Evolutionary conservation across 805 yeast species (phyloP).

Genomic region (Zygotorulaspora sp.): DNA sequence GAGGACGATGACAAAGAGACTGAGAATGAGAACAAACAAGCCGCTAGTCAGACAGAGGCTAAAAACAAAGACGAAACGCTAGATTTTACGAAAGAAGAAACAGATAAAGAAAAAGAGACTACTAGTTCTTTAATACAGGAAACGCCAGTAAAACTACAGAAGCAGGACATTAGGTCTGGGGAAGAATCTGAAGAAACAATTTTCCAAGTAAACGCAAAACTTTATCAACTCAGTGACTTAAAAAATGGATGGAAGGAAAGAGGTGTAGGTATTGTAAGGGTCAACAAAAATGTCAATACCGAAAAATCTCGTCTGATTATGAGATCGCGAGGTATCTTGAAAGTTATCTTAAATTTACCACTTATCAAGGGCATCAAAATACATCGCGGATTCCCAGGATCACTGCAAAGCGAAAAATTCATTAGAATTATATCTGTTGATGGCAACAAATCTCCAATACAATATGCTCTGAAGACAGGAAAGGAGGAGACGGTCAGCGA

Average conservation of each 20-base stretch:
- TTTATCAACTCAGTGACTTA: slow-evolving; percentile 67
- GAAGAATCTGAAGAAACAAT: slow-evolving; percentile 79
- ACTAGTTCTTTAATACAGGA: slow-evolving; percentile 37
- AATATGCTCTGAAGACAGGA: slow-evolving; percentile 74
- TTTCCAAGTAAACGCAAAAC: slow-evolving; percentile 67
- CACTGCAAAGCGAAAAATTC: slow-evolving; percentile 78
- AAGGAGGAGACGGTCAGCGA: slow-evolving; percentile 56
- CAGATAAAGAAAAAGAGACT: slow-evolving; percentile 26
- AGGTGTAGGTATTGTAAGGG: slow-evolving; percentile 84
- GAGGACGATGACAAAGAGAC: slow-evolving; percentile 8
- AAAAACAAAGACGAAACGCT: slow-evolving; percentile 10
- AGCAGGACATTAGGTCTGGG: slow-evolving; percentile 68
- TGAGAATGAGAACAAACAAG: slow-evolving; percentile 11
- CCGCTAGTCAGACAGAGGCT: slow-evolving; percentile 11
- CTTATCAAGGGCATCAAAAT: slow-evolving; percentile 58
- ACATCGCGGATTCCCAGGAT: slow-evolving; percentile 78
- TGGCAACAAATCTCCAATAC: slow-evolving; percentile 62
- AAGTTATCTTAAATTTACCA: slow-evolving; percentile 76
- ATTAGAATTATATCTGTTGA: slow-evolving; percentile 68
- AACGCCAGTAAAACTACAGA: slow-evolving; percentile 56
- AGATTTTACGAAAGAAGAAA: slow-evolving; percentile 8
- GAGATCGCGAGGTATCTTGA: slow-evolving; percentile 83
- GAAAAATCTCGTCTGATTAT: slow-evolving; percentile 68
- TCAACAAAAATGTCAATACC: slow-evolving; percentile 46
- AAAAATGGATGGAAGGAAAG: slow-evolving; percentile 91